Base-by-base conservation (phyloP, 345 rosid species). In the Salix exigua region DNA sequence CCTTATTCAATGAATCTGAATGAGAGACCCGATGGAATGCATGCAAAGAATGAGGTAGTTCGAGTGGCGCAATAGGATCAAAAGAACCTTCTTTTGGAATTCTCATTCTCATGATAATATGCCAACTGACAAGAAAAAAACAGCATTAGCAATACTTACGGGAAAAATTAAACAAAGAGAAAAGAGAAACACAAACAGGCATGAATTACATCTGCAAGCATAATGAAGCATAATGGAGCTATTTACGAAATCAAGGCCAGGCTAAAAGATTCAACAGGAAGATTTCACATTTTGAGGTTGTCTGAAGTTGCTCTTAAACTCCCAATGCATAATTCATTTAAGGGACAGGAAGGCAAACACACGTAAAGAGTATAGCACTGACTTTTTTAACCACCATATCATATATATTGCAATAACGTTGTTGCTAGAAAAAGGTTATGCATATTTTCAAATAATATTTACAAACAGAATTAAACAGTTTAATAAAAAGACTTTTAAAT, bases 31-130 rank as follows among this genome's bases (percentile, higher is more conserved):
- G 93, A 76, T 89, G 93, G 83, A 91, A 83, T 66, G 91, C 88
- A 31, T 91, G 96, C 85, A 91, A 78, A 38, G 93, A 89, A 83
- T 91, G 93, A 30, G 96, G 96, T 69, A 89, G 86, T 44, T 91
- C 91, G 75, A 86, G 96, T 60, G 91, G 91, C 33, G 89, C 85
- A 82, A 86, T 86, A 62, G 90, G 95, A 28, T 91, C 96, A 73
- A 85, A 88, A 44, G 90, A 68, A 70, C 89, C 91, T 81, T 87
- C 83, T 75, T 85, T 80, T 5, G 89, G 89, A 60, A 77, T 55
- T 79, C 63, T 89, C 91, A 88, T 89, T 78, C 87, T 85, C 91
- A 88, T 89, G 68, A 84, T 70, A 51, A 91, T 82, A 74, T 89
- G 96, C 93, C 93, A 91, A 82, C 96, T 91, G 86, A 79, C 25